Conservation (phyloP, 257 asterid species). For the Anisodus tanguticus region DNA sequence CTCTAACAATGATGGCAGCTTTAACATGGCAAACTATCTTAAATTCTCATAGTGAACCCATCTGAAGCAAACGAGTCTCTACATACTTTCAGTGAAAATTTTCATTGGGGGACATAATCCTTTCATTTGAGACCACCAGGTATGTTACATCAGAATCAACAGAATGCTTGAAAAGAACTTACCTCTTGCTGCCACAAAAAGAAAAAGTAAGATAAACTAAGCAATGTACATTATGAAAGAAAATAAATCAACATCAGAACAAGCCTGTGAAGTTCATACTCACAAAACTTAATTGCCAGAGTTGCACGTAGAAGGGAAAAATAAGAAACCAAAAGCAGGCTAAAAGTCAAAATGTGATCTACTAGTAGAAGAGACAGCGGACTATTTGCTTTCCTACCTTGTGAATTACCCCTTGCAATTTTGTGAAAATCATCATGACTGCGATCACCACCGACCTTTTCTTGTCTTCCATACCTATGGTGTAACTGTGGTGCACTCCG, state of each 20-base stretch:
- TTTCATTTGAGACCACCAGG: conserved; percentile 83
- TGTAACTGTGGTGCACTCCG: conserved; percentile 55
- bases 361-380: conserved; percentile 1
- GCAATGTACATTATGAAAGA: conserved; percentile 33
- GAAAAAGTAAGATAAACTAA: conserved; percentile 38
- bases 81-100: conserved; percentile 65
- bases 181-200: conserved; percentile 94
- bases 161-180: conserved; percentile 89
- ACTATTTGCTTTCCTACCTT: conserved; percentile 61
- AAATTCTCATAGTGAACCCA: conserved; percentile 68
- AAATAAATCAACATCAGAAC: conserved; percentile 17
- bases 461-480: conserved; percentile 67
- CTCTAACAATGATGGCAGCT: conserved; percentile 82
- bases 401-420: conserved; percentile 72
- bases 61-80: conserved; percentile 69
- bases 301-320: neutral
- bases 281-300: neutral
- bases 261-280: neutral
- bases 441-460: conserved; percentile 71
- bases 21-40: conserved; percentile 75
- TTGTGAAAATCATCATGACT: conserved; percentile 77
- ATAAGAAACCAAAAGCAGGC: conserved; percentile 15
- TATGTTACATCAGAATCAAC: conserved; percentile 79
- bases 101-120: conserved; percentile 56
- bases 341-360: neutral